Percentiles rank a stretch among this genome's conserved stretches.
Conservation (phyloP, 2,329 filamentous ascomycete genomes). For the Ophiostoma ips region DNA sequence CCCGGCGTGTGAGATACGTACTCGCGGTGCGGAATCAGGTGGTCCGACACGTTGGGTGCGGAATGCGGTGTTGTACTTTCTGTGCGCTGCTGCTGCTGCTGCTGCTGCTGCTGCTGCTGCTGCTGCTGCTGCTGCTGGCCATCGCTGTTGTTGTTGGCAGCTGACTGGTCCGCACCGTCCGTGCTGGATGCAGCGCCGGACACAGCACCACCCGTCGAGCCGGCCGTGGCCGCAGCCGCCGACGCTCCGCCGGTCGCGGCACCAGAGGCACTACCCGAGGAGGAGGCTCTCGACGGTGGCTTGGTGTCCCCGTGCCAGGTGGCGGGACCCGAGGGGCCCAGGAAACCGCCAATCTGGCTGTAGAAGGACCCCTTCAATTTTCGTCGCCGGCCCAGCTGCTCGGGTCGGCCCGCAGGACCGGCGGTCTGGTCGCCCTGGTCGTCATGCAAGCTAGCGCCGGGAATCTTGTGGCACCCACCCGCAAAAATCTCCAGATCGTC, state of each 20-base stretch:
- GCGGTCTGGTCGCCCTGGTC: background rate
- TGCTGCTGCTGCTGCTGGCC: slow-evolving; percentile 10
- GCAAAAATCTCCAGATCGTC: background rate
- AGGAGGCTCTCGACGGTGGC: background rate
- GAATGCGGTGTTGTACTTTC: background rate
- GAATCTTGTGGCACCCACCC: background rate
- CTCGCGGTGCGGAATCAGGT: slow-evolving; percentile 35
- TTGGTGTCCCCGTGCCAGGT: background rate
- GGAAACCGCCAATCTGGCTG: slow-evolving; percentile 55
- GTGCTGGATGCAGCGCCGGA: background rate
- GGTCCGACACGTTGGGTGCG: slow-evolving; percentile 16
- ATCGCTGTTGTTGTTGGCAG: background rate
- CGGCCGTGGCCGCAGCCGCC: background rate
- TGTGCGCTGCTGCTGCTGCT: slow-evolving; percentile 6
- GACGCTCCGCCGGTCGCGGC: background rate
- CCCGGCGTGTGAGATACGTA: slow-evolving; percentile 47
- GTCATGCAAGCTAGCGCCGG: background rate
- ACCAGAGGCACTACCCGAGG: background rate
- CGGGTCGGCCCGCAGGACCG: slow-evolving; percentile 11
- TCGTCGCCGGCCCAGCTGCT: slow-evolving; percentile 30
- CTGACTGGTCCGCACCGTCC: background rate
- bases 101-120: slow-evolving; percentile 14
- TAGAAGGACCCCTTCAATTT: slow-evolving; percentile 53
- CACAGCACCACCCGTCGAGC: background rate
- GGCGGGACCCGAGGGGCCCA: slow-evolving; percentile 32